Percentiles rank a stretch among this genome's conserved stretches.
phyloP scores from a whole-genome alignment of 805 yeast genomes.

The Kurtzmaniella fragi region DNA sequence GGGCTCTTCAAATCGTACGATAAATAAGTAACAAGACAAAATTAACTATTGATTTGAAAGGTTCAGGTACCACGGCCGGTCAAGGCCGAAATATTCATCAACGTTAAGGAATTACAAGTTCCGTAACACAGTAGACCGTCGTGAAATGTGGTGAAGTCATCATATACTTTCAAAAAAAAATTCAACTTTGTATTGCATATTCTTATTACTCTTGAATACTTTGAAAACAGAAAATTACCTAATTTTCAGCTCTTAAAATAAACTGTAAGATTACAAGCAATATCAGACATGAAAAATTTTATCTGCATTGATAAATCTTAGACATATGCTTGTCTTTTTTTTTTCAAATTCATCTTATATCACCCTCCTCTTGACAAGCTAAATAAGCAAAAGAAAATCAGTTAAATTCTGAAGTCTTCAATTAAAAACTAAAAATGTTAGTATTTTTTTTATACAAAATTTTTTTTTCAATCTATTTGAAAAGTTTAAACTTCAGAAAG shows the following conservation, averaged over 20 bases:
- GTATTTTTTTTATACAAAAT: conserved; percentile 1
- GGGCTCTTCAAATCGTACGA: conserved; percentile 4
- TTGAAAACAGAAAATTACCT: conserved; percentile 8
- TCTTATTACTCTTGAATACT: conserved; percentile 4
- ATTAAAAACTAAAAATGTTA: conserved; percentile 9
- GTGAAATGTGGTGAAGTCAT: conserved; percentile 46
- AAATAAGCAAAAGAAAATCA: background rate
- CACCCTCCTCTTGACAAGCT: conserved; percentile 8
- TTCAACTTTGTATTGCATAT: conserved; percentile 3
- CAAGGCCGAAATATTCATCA: conserved; percentile 45
- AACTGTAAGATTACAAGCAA: conserved; percentile 3
- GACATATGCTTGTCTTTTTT: conserved; percentile 98
- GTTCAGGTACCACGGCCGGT: conserved; percentile 50
- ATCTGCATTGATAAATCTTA: conserved; percentile 60
- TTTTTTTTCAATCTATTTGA: background rate
- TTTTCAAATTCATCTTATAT: conserved; percentile 69
- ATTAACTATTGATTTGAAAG: background rate
- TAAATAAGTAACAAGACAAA: background rate
- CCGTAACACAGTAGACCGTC: conserved; percentile 48
- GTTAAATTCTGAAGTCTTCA: background rate
- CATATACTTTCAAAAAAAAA: conserved; percentile 26
- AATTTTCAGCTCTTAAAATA: conserved; percentile 19
- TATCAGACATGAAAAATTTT: conserved; percentile 50
- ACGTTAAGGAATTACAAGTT: conserved; percentile 39
- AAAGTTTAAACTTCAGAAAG: conserved; percentile 44